Evolutionary conservation across 2,329 filamentous ascomycete genomes (phyloP), one percentile per base, ranked within the genome.

Genomic region (Macrophomina phaseolina): DNA sequence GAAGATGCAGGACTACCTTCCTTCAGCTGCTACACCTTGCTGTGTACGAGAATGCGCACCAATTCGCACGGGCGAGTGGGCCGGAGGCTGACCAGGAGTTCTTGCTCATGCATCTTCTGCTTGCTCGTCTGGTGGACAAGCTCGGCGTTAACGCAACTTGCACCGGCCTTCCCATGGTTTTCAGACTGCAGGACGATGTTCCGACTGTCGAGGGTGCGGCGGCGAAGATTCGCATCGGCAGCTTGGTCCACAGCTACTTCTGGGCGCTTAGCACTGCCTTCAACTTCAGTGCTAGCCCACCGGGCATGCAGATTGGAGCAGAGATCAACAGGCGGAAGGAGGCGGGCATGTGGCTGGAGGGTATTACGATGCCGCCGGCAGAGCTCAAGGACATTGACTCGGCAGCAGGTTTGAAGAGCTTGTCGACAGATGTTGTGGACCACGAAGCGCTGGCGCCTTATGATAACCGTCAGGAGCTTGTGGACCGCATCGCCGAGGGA

Each of bases 161-260:
- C 67, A 90, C 87, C 72, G 93, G 93, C 0, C 79, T 97, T 45
- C 93, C 94, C 1, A 97, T 97, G 93, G 86, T 97, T 11, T 89
- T 96, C 77, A 87, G 91, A 53, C 84, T 98, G 1, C 94, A 97
- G 76, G 92, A 97, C 73, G 92, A 95, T 69, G 91, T 95, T 38
- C 61, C 58, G 11, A 84, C 87, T 65, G 83, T 89, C 3, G 87
- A 89, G 55, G 85, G 86, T 30, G 88, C 90, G 0, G 77, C 87
- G 49, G 86, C 90, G 36, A 95, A 94, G 75, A 87, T 97, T 46
- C 90, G 92, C 51, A 83, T 96, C 51, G 93, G 91, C 36, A 93
- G 91, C 74, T 81, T 98, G 66, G 92, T 94, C 61, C 92, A 97
- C 74, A 94, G 93, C 8, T 97, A 97, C 77, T 89, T 97, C 67